phyloP scores from a whole-genome alignment of 345 rosid genomes.

The Rhizophora apiculata region DNA sequence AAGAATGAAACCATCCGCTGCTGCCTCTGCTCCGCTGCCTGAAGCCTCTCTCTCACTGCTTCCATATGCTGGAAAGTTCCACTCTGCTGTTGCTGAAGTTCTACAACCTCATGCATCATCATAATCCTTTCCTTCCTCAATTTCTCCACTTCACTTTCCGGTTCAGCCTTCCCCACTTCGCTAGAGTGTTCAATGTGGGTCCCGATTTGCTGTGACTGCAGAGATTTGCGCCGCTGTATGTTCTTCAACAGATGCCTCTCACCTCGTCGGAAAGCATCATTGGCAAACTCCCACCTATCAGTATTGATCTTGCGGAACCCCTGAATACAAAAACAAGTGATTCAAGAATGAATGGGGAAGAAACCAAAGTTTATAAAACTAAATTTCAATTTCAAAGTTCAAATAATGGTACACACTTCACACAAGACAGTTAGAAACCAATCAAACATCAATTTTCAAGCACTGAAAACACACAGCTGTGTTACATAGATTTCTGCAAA shows the following conservation, averaged over 20 bases:
- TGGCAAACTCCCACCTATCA: slow-evolving; percentile 36
- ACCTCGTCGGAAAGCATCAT: slow-evolving; percentile 30
- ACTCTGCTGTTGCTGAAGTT: slow-evolving; percentile 28
- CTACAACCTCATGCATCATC: slow-evolving; percentile 31
- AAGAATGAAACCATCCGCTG: slow-evolving; percentile 29
- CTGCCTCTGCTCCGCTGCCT: slow-evolving; percentile 30
- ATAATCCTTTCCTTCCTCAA: slow-evolving; percentile 20
- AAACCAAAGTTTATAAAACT: slow-evolving; percentile 7
- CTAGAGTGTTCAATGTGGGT: slow-evolving; percentile 7
- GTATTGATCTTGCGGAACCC: slow-evolving; percentile 30
- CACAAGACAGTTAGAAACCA: slow-evolving; percentile 8
- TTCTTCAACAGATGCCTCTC: slow-evolving; percentile 24
- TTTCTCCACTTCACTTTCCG: slow-evolving; percentile 22
- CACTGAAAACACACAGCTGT: slow-evolving; percentile 15
- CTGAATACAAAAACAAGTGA: slow-evolving; percentile 24
- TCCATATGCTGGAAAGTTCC: slow-evolving; percentile 22
- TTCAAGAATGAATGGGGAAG: slow-evolving; percentile 26
- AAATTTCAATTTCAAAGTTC: neutral
- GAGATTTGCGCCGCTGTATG: slow-evolving; percentile 27
- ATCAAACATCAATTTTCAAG: slow-evolving; percentile 5
- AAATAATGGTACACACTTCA: neutral
- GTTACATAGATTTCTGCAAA: slow-evolving; percentile 7
- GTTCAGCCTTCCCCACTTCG: slow-evolving; percentile 17
- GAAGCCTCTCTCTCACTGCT: slow-evolving; percentile 24
- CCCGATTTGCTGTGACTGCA: slow-evolving; percentile 43